These are phyloP conservation scores for Claviceps quebecensis DNA, from an alignment of 2,329 filamentous ascomycete species.

Conservation along the genomic window DNA sequence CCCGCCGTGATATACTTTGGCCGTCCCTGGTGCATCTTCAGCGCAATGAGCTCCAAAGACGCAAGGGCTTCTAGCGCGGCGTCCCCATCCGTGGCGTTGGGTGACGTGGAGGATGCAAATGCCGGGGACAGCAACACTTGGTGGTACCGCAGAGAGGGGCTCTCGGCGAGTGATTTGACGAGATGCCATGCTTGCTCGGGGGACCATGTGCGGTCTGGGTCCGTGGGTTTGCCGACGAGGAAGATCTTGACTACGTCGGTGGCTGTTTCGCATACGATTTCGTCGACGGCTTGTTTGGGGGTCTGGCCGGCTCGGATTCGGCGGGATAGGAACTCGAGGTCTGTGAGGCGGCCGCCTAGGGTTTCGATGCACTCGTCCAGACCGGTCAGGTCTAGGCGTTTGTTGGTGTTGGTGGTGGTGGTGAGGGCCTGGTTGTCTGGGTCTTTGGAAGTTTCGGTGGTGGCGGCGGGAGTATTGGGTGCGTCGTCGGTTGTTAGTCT, in stretches of 20 bases:
- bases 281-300: constrained; percentile 64
- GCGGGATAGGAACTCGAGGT: constrained; percentile 86
- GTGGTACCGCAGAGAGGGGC: constrained; percentile 64
- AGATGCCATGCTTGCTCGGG: constrained; percentile 82
- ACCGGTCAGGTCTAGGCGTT: constrained; percentile 41
- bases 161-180: constrained; percentile 61
- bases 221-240: constrained; percentile 47
- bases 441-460: constrained; percentile 12
- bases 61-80: constrained; percentile 65
- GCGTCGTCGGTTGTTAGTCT: constrained; percentile 52
- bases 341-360: constrained; percentile 83
- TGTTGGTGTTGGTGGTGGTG: constrained; percentile 9
- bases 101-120: constrained; percentile 45
- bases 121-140: constrained; percentile 65
- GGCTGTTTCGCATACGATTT: constrained; percentile 80
- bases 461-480: constrained; percentile 11
- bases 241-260: constrained; percentile 92
- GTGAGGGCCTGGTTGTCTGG: constrained; percentile 1
- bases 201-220: constrained; percentile 52
- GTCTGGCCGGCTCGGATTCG: constrained; percentile 77
- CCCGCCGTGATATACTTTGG: constrained; percentile 67
- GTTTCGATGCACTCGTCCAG: constrained; percentile 70
- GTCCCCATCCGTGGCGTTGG: constrained; percentile 48
- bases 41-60: constrained; percentile 71
- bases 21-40: constrained; percentile 59